Conservation (phyloP, 2,329 filamentous ascomycete genomes). For the Colletotrichum musicola region DNA sequence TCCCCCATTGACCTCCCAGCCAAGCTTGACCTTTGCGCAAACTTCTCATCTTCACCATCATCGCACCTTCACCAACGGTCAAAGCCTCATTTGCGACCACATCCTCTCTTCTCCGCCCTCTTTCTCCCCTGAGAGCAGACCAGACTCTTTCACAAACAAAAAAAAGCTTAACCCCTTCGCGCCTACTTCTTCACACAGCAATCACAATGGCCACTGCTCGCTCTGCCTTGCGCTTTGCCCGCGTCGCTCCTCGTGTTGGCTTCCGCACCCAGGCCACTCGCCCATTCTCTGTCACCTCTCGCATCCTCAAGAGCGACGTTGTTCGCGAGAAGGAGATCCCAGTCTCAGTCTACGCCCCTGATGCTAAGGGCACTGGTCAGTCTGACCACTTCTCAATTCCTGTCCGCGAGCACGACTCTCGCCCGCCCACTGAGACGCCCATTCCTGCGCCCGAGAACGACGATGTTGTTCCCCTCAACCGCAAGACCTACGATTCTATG, state of each 20-base stretch:
- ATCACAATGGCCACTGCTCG: slow-evolving; percentile 32
- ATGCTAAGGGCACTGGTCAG: slow-evolving; percentile 58
- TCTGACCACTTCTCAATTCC: slow-evolving; percentile 68
- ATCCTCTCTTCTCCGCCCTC: neutral
- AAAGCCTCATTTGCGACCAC: neutral
- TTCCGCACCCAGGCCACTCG: slow-evolving; percentile 47
- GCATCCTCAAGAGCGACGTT: slow-evolving; percentile 61
- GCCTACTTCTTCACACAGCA: slow-evolving; percentile 3
- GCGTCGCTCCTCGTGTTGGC: slow-evolving; percentile 46
- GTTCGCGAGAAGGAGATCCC: slow-evolving; percentile 70
- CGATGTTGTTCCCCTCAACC: slow-evolving; percentile 63
- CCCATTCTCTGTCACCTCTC: slow-evolving; percentile 52
- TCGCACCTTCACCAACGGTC: slow-evolving; percentile 30
- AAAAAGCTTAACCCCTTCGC: neutral
- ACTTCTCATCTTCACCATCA: slow-evolving; percentile 24
- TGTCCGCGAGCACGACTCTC: slow-evolving; percentile 56
- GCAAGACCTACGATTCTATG: slow-evolving; percentile 63
- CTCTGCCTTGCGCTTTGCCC: slow-evolving; percentile 35
- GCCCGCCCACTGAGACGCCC: slow-evolving; percentile 57
- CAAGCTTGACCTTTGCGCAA: slow-evolving; percentile 26
- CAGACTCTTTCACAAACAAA: neutral
- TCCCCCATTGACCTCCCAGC: slow-evolving; percentile 6
- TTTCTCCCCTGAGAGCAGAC: too few relatives aligned
- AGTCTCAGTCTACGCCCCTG: slow-evolving; percentile 65
- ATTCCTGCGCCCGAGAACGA: slow-evolving; percentile 58